phyloP scores from a whole-genome alignment of 805 yeast species.

The Cyberlindnera euphorbiae region DNA sequence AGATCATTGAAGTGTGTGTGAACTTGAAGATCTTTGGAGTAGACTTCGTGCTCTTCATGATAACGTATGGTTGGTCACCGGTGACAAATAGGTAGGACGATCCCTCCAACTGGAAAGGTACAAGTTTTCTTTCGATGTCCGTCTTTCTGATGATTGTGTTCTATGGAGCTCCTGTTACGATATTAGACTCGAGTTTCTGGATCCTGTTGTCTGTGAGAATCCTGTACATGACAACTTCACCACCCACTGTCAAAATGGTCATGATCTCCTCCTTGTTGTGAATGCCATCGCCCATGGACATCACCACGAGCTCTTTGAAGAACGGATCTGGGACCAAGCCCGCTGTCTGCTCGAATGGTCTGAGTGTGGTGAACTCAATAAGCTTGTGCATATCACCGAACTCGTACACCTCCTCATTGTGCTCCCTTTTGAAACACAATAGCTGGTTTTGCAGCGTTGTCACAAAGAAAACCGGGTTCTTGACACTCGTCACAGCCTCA shows the following conservation, averaged over 20 bases:
- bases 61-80: constrained; percentile 66
- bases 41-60: constrained; percentile 61
- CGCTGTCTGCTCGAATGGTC: constrained; percentile 29
- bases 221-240: constrained; percentile 68
- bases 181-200: constrained; percentile 36
- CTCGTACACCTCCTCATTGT: constrained; percentile 35
- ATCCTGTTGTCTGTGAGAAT: constrained; percentile 42
- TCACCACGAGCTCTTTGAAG: constrained; percentile 61
- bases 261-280: constrained; percentile 53
- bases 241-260: constrained; percentile 72
- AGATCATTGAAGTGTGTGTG: constrained; percentile 58
- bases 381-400: constrained; percentile 33
- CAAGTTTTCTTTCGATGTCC: constrained; percentile 61
- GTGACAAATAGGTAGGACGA: constrained; percentile 61
- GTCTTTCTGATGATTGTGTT: constrained; percentile 63
- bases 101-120: constrained; percentile 53
- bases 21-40: constrained; percentile 63
- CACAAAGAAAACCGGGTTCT: constrained; percentile 47
- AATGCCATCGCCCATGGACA: constrained; percentile 56
- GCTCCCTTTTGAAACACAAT: constrained; percentile 55
- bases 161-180: constrained; percentile 74
- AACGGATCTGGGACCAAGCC: constrained; percentile 62
- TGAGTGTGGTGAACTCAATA: constrained; percentile 34
- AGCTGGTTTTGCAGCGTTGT: constrained; percentile 77
- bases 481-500: constrained; percentile 16